Conservation (phyloP, 805 yeast genomes). For the Kodamaea nitidulidarum region DNA sequence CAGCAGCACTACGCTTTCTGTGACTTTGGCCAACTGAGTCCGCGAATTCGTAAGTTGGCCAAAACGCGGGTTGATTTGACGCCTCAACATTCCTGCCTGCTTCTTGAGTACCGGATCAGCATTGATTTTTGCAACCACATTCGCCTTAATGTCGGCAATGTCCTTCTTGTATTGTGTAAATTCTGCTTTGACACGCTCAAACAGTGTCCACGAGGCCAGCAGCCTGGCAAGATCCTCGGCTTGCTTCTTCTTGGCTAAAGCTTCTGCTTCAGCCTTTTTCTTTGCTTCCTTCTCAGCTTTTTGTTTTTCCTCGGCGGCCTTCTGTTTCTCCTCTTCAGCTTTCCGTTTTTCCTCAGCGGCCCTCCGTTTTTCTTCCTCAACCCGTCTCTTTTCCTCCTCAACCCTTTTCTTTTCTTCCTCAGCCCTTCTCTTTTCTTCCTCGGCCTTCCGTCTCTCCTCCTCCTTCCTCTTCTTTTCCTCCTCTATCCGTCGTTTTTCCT, state of each 20-base stretch:
- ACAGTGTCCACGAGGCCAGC: constrained; percentile 33
- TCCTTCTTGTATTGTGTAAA: constrained; percentile 48
- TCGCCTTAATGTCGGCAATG: constrained; percentile 54
- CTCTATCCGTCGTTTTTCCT: constrained; percentile 5
- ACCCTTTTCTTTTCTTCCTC: constrained; percentile 7
- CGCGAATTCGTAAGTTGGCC: constrained; percentile 83
- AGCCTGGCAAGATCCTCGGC: constrained; percentile 8
- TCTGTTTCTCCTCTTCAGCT: constrained; percentile 8
- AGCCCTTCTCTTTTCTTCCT: constrained; percentile 15
- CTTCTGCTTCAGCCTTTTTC: constrained; percentile 7
- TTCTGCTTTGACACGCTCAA: constrained; percentile 34
- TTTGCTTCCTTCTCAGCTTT: constrained; percentile 18
- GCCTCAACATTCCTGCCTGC: constrained; percentile 53
- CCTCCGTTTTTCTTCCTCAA: constrained; percentile 8
- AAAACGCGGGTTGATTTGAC: constrained; percentile 81
- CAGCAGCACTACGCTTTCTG: constrained; percentile 46
- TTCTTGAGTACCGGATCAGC: constrained; percentile 50
- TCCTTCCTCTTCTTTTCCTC: constrained; percentile 3
- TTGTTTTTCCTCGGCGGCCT: constrained; percentile 14
- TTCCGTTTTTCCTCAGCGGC: constrained; percentile 7
- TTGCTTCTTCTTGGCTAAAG: constrained; percentile 1
- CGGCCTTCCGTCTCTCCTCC: constrained; percentile 15
- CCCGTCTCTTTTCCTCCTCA: constrained; percentile 7
- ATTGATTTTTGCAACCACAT: constrained; percentile 54
- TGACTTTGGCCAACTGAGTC: constrained; percentile 52